Base-by-base conservation (phyloP, 1,139 yeast genomes). In the Scheffersomyces lignicola region DNA sequence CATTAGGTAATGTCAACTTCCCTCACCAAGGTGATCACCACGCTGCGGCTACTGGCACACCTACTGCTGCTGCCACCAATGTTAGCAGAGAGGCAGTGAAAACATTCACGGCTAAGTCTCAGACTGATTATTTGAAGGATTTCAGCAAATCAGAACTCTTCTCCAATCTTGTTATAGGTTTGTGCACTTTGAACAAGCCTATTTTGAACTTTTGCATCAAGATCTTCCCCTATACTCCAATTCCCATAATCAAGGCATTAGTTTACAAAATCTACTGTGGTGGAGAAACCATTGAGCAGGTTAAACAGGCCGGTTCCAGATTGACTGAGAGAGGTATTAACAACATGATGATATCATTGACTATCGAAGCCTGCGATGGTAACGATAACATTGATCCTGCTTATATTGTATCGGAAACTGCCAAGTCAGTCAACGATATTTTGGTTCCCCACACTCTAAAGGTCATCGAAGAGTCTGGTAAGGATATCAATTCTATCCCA, bases 291-390 rank as follows among this genome's bases (percentile, higher is more conserved):
- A 72, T 82, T 39, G 62, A 61, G 8, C 85, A 89, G 45, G 94
- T 89, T 15, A 69, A 76, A 38, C 58, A 68, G 35, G 83, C 95
- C 4, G 96, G 95, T 37, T 65, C 69, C 35, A 68, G 78, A 42
- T 70, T 92, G 45, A 69, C 78, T 38, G 60, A 73, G 38, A 73
- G 95, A 43, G 95, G 95, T 10, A 84, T 89, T 54, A 79, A 86
- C 48, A 90, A 90, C 66, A 87, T 89, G 95, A 89, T 92, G 96
- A 71, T 90, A 26, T 83, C 94, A 3, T 79, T 89, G 60, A 88
- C 97, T 13, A 89, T 89, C 37, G 98, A 92, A 62, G 96, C 94
- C 37, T 83, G 96, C 40, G 88, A 87, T 47, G 96, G 95, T 22
- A 73, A 71, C 41, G 69, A 60, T 35, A 73, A 77, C 44, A 73